phyloP scores from a whole-genome alignment of 371 early-diverging fungal species.

The Smittium culicis region DNA sequence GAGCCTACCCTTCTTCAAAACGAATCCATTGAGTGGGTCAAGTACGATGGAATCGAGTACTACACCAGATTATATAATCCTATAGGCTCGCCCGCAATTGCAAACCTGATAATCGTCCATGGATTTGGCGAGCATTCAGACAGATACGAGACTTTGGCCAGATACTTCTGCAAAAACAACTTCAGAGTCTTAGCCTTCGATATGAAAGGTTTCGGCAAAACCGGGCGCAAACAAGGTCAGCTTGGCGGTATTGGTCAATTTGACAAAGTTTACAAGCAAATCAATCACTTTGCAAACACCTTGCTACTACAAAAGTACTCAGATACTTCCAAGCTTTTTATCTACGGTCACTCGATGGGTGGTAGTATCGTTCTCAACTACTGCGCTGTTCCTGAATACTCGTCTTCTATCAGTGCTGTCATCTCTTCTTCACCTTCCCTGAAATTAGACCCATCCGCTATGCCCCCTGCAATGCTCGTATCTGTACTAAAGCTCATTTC shows the following conservation, averaged over 20 bases:
- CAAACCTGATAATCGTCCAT: slow-evolving; percentile 28
- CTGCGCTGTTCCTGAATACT: slow-evolving; percentile 8
- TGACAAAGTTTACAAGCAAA: slow-evolving; percentile 14
- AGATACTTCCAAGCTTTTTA: slow-evolving; percentile 22
- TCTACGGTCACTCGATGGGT: slow-evolving; percentile 36
- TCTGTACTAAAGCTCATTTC: slow-evolving; percentile 15
- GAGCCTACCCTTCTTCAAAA: not conserved
- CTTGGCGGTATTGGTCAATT: slow-evolving; percentile 26
- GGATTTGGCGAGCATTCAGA: slow-evolving; percentile 34
- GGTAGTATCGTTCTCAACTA: slow-evolving; percentile 28
- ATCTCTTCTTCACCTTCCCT: slow-evolving; percentile 30
- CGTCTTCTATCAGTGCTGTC: slow-evolving; percentile 20
- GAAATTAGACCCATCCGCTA: slow-evolving; percentile 14
- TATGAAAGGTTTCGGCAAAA: slow-evolving; percentile 35
- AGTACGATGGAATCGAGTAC: slow-evolving; percentile 14
- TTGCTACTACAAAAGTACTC: not conserved
- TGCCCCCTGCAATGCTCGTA: slow-evolving; percentile 19
- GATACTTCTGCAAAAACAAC: slow-evolving; percentile 20
- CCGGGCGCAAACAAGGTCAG: slow-evolving; percentile 20
- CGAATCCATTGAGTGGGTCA: slow-evolving; percentile 24
- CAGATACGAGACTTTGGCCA: slow-evolving; percentile 26
- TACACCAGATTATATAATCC: slow-evolving; percentile 24
- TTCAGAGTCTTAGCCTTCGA: slow-evolving; percentile 29
- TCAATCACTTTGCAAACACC: slow-evolving; percentile 14
- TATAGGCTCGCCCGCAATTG: slow-evolving; percentile 4